Evolutionary conservation across 2,329 filamentous ascomycete genomes (phyloP), one percentile per base, ranked within the genome.

Genomic region (Diaporthe aspalathi): DNA sequence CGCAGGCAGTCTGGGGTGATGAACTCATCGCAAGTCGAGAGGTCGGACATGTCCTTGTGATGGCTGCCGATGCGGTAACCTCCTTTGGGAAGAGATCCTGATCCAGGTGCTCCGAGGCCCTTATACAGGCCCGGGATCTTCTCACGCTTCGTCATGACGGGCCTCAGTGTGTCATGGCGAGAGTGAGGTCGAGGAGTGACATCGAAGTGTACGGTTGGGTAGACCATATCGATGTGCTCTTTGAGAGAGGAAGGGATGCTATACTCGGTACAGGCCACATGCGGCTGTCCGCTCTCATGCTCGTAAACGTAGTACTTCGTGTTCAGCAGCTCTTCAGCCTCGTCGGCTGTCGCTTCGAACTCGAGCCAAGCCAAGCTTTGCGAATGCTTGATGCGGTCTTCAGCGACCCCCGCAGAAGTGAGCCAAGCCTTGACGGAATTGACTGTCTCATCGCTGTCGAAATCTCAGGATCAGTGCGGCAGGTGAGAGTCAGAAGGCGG

Each of bases 281-380:
- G 67, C 3, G 65, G 65, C 32, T 67, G 67, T 20, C 72, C 72
- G 14, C 68, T 47, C 62, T 72, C 54, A 29, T 72, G 65, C 14
- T 72, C 72, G 35, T 68, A 73, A 17, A 71, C 60, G 40, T 73
- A 69, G 43, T 73, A 73, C 35, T 71, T 63, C 9, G 72, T 73
- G 14, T 73, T 67, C 35, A 73, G 57, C n/a, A 73, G 70, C 5
- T 70, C 27, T 47, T 73, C 72, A 35, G 68, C 53, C 57, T 73
- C 72, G 22, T 62, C 43, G 38, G 71, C 70, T 11, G 72, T 72
- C 17, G 72, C 40, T 32, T 70, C 14, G 20, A 73, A 70, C 32
- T 73, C 70, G n/a, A 73, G 43, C 72, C 72, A 73, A 49, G 66
- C 60, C 53, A 69, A 57, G 69, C 68, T 73, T 32, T 67, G 52